phyloP scores from a whole-genome alignment of 805 yeast genomes.

The Scheffersomyces stipitis region DNA sequence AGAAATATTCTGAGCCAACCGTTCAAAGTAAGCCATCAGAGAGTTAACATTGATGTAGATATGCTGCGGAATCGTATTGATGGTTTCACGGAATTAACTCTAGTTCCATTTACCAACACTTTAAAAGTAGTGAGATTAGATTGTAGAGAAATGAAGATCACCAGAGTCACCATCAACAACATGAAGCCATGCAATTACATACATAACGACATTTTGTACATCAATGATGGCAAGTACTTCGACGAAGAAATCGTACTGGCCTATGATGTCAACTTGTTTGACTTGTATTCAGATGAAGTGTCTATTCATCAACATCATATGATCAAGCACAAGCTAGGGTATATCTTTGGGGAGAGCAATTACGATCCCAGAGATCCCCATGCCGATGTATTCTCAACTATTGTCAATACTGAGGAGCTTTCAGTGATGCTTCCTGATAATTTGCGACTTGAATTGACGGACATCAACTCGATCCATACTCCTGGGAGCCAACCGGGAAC shows the following conservation, averaged over 20 bases:
- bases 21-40: constrained; percentile 82
- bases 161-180: constrained; percentile 58
- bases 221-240: constrained; percentile 30
- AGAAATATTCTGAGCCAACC: constrained; percentile 39
- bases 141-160: constrained; percentile 71
- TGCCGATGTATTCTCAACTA: constrained; percentile 13
- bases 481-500: constrained; percentile 30
- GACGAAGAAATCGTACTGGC: constrained; percentile 26
- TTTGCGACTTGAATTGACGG: constrained; percentile 60
- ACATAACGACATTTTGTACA: constrained; percentile 54
- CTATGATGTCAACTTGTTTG: constrained; percentile 36
- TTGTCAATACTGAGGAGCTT: constrained; percentile 61
- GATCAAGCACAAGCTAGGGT: constrained; percentile 51
- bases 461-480: constrained; percentile 33
- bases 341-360: constrained; percentile 50
- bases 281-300: constrained; percentile 40
- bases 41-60: constrained; percentile 78
- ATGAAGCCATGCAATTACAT: constrained; percentile 54
- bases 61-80: constrained; percentile 53
- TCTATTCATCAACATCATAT: constrained; percentile 58
- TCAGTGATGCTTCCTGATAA: constrained; percentile 63
- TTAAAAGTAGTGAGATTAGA: constrained; percentile 68
- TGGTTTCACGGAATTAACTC: constrained; percentile 82
- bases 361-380: constrained; percentile 24
- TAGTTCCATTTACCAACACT: constrained; percentile 64